Evolutionary conservation across 805 yeast species (phyloP), one percentile per base, ranked within the genome.

Genomic region (Vanderwaltozyma tropicalis): DNA sequence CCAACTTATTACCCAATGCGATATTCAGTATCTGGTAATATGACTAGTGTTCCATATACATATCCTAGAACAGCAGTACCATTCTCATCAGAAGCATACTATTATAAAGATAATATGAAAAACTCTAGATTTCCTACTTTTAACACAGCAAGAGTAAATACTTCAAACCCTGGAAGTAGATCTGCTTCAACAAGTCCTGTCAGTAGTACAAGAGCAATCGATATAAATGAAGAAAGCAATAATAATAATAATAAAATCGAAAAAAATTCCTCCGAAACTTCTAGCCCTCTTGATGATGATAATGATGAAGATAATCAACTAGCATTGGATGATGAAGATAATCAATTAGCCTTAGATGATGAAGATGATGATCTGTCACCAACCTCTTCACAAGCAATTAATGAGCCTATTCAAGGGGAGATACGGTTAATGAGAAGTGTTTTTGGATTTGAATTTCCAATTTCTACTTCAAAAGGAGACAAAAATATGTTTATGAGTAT

Each of bases 401-500:
- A 28, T n/a, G n/a, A n/a, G n/a, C n/a, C n/a, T 13, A 41, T 52
- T 28, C 41, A 41, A 17, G 62, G 62, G 6, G 61, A 55, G 24
- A 42, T 57, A 7, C 43, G 52, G 22, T 44, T 57, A 19, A 32
- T 41, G 21, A 41, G 43, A n/a, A 50, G 54, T 29, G 46, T 41
- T 14, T 57, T 55, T 41, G 46, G 53, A 15, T 57, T 53, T 35
- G 53, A 56, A 16, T 49, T 56, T 35, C 47, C 51, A 9, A 32
- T 34, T 15, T 39, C 40, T 11, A 41, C 44, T n/a, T 39, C 48
- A 11, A 36, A 40, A 9, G 36, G 52, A 5, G 58, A 57, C 41
- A 55, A 55, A 41, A 57, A 52, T 36, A 50, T 55, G 50, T 57
- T 56, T 35, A 41, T 57, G 45, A 52, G 53, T 35, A 54, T 56